Evolutionary conservation across 2,329 filamentous ascomycete genomes (phyloP), one percentile per base, ranked within the genome.

Genomic region (Paracamarosporium sp.): DNA sequence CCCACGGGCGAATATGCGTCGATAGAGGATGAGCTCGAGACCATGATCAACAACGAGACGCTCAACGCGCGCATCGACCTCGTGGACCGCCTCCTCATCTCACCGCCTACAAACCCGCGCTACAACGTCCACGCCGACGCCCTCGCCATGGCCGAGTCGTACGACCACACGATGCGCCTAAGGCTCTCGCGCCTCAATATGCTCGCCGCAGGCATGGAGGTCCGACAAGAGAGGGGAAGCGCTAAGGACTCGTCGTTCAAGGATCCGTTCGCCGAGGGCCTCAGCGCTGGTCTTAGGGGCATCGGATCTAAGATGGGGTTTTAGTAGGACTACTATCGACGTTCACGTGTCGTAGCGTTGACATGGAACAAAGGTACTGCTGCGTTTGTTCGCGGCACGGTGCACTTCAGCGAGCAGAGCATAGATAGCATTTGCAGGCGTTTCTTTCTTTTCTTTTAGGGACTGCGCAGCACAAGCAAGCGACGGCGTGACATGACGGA

Each of bases 1-100:
- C 80, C 83, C 2, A 80, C 86, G 0, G 85, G 85, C 4, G 71
- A 66, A 15, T 65, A 61, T 40, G 38, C 58, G 1, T 65, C 64
- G 41, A 87, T 94, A 45, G 88, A 93, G 67, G 79, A 83, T 24
- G 95, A 99, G 76, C 82, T 98, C 30, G 85, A 90, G 27, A 74
- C 77, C 0, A 90, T 98, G 86, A 97, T 99, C 67, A 83, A 88
- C 50, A 81, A 83, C 12, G 88, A 88, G 7, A 83, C 83, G 0
- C 80, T 99, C 11, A 83, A 93, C 63, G 93, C 92, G 7, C 86
- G 92, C 27, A 89, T 99, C 58, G 93, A 99, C 72, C 85, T 91
- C 0, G 92, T 96, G 57, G 90, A 95, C 66, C 85, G 87, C 76
- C 81, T 96, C 1, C 85, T 98, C 5, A 86, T 93, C 11, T 90